These are phyloP conservation scores for Hirschioporus abietinus DNA, from an alignment of 768 basidiomycete genomes.

Conservation along the genomic window DNA sequence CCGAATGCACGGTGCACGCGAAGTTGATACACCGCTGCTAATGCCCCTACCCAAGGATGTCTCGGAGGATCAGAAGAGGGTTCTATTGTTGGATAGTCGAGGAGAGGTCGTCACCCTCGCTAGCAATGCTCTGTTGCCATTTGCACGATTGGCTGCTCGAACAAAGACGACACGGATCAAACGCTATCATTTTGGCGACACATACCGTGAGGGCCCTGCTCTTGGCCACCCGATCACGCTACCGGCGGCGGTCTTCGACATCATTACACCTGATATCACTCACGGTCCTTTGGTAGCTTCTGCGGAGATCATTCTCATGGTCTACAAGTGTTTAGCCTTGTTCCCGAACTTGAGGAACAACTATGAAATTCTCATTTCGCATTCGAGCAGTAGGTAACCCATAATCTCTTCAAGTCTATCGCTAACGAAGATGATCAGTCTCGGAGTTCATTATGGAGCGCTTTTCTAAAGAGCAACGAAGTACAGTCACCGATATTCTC, in stretches of 20 bases:
- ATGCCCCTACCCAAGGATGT: conserved; percentile 63
- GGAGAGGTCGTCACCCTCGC: conserved; percentile 74
- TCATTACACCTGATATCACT: conserved; percentile 68
- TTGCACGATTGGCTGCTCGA: conserved; percentile 79
- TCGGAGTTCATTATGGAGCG: conserved; percentile 58
- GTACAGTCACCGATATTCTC: conserved; percentile 58
- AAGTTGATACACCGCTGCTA: conserved; percentile 81
- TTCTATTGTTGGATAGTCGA: conserved; percentile 72
- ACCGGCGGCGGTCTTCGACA: conserved; percentile 79
- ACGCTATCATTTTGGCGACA: conserved; percentile 72
- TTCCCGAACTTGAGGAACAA: conserved; percentile 65
- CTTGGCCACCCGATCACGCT: conserved; percentile 68
- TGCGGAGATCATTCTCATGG: conserved; percentile 68
- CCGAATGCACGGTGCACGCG: conserved; percentile 84
- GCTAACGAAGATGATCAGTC: conserved; percentile 38
- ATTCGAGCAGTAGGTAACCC: conserved; percentile 56
- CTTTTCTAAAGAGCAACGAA: conserved; percentile 51
- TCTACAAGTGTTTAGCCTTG: conserved; percentile 58
- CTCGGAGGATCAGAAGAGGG: conserved; percentile 55
- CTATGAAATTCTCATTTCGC: conserved; percentile 76
- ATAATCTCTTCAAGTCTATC: background rate
- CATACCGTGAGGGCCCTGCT: conserved; percentile 62
- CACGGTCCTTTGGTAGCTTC: conserved; percentile 62
- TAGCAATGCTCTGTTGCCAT: conserved; percentile 65
- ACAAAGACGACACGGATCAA: conserved; percentile 67